Base-by-base conservation (phyloP, 495 filamentous ascomycete species). In the Aspergillus olivimuriae region DNA sequence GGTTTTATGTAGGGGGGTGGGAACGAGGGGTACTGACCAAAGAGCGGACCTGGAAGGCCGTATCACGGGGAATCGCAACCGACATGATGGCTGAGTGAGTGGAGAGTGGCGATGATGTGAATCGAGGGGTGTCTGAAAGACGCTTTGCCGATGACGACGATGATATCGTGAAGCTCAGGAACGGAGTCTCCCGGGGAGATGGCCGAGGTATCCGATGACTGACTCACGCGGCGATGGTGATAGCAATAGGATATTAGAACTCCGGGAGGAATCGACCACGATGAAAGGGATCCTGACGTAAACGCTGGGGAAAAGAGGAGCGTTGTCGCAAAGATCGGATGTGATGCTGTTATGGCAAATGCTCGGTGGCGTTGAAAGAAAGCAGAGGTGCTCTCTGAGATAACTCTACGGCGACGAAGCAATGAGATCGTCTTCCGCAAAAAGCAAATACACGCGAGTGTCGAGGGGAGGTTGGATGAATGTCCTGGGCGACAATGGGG, bases 11-110 rank as follows among this genome's bases (percentile, higher is more conserved):
- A n/a, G n/a, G n/a, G n/a, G n/a, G n/a, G n/a, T n/a, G 6, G 6
- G 24, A 32, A 24, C 28, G 11, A 34, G 17, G 20, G 22, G 34
- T 38, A 67, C 79, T 54, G 72, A 87, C 83, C 68, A 87, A 59
- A 55, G 83, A 87, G 47, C 83, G 75, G 41, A 73, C 82, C 65
- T 87, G 83, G 51, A 82, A 82, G 47, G 82, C 79, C 48, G 79
- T 75, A 44, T 85, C 76, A 42, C 78, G 79, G 50, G 74, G 73
- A 31, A 79, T 65, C 23, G 78, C 57, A 44, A 75, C 71, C 48
- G 73, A 77, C 69, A 70, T 71, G 46, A 45, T 64, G 43, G 32
- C 32, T 34, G 12, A 39, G 10, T 35, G 14, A 17, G 19, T 26
- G 48, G 28, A 65, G 51, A 39, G 66, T 44, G 44, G 73, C 74